Conservation (phyloP, 2,329 filamentous ascomycete genomes). For the Fusarium tricinctum region DNA sequence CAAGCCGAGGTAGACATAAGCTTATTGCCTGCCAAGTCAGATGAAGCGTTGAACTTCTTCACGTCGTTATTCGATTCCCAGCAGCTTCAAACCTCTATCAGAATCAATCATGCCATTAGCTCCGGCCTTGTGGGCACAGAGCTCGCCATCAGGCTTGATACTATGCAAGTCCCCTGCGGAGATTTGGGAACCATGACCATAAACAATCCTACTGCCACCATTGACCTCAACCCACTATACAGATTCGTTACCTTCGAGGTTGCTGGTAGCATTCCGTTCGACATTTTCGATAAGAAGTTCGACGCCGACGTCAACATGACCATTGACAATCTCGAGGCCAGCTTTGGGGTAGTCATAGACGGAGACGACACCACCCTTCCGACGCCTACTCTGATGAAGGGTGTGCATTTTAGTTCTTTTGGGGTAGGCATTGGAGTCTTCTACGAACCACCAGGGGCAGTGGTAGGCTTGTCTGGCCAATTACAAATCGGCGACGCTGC, state of each 20-base stretch:
- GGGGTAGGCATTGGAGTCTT: conserved; percentile 1
- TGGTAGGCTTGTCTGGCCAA: conserved; percentile 1
- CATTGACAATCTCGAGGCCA: conserved; percentile 5
- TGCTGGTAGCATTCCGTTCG: neutral
- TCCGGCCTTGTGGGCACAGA: neutral
- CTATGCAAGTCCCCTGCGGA: conserved; percentile 1
- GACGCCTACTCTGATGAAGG: neutral
- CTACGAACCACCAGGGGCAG: neutral
- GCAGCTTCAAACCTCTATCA: neutral
- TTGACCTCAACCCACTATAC: conserved; percentile 9
- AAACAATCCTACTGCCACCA: conserved; percentile 3
- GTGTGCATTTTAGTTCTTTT: conserved; percentile 8
- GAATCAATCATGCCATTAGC: neutral
- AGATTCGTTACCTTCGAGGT: neutral
- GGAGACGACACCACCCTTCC: neutral
- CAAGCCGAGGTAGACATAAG: conserved; percentile 1
- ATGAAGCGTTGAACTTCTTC: neutral
- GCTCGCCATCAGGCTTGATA: conserved; percentile 2
- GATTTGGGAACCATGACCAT: neutral
- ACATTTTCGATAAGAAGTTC: neutral
- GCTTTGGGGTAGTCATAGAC: neutral
- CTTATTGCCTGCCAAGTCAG: neutral
- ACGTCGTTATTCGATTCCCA: neutral
- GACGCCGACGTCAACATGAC: neutral
- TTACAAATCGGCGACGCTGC: neutral